A percentile compares a stretch with the other conserved stretches of the same genome.
These are phyloP conservation scores for Claviceps sp. DNA, from an alignment of 2,329 filamentous ascomycete genomes.

Conservation along the genomic window DNA sequence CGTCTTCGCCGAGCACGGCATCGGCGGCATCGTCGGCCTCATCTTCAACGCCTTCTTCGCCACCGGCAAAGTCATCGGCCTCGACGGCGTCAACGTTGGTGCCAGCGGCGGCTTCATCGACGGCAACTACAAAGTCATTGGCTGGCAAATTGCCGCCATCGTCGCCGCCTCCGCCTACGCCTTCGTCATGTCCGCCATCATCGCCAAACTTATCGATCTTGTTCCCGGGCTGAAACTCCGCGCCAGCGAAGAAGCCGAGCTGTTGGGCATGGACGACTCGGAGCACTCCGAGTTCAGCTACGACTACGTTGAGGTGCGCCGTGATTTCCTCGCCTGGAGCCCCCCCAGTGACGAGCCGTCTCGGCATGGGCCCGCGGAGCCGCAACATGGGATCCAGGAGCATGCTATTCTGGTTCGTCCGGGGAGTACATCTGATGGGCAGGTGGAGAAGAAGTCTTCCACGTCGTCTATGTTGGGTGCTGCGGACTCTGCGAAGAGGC, in stretches of 20 bases:
- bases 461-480: slow-evolving; percentile 7
- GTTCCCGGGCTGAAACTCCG: slow-evolving; percentile 69
- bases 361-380: slow-evolving; percentile 42
- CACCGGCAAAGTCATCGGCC: slow-evolving; percentile 55
- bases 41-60: slow-evolving; percentile 64
- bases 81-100: slow-evolving; percentile 64
- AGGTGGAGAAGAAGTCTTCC: slow-evolving; percentile 6
- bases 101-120: slow-evolving; percentile 58
- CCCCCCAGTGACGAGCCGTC: slow-evolving; percentile 52
- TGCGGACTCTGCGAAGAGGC: slow-evolving; percentile 1
- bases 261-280: slow-evolving; percentile 80
- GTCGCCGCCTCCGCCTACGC: slow-evolving; percentile 51
- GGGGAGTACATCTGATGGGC: slow-evolving; percentile 9
- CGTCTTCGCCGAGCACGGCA: slow-evolving; percentile 57
- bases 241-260: slow-evolving; percentile 68
- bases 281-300: slow-evolving; percentile 85
- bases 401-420: slow-evolving; percentile 35
- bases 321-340: slow-evolving; percentile 81
- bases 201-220: slow-evolving; percentile 63
- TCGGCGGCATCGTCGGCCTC: slow-evolving; percentile 56
- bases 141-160: slow-evolving; percentile 71
- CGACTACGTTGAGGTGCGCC: slow-evolving; percentile 79
- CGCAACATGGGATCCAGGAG: slow-evolving; percentile 60
- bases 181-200: slow-evolving; percentile 59
- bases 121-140: slow-evolving; percentile 60